Evolutionary conservation across 192 early-diverging fungal genomes (phyloP), one percentile per base, ranked within the genome.

Genomic region (Backusella luteola): DNA sequence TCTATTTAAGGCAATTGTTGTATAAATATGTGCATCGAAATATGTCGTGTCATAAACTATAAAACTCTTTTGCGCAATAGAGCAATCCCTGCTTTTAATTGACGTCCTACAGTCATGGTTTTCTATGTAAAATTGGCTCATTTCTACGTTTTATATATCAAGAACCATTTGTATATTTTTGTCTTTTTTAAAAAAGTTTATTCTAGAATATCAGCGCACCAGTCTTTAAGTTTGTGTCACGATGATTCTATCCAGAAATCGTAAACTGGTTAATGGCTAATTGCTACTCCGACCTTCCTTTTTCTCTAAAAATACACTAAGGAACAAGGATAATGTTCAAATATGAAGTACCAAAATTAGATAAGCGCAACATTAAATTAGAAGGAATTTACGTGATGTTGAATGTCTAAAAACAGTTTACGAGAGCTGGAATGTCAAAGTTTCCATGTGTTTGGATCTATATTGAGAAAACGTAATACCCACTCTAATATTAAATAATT

Each of bases 391-490:
- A 63, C 56, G 23, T 63, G 56, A 63, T 63, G 56, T 29, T 29
- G 9, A 63, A 63, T 63, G 56, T 63, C 56, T 63, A 63, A 63
- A 63, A 63, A 63, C 56, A 63, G 56, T 63, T 29, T 29, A 29
- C 21, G 12, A 63, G 29, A 63, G 56, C 56, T 63, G 56, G 29
- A 29, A 63, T 63, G 56, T 63, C 56, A 63, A 63, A 49, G 4
- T 26, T 26, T 63, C 56, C 56, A 63, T 63, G 56, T 63, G 56
- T 29, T 63, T 63, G 9, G 8, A 14, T 63, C 56, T 63, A 29
- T 63, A 63, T 63, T 26, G 21, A 63, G 56, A 63, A 63, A 63
- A 14, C 19, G 2, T 4, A 14, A 29, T 29, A 14, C 23, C 4
- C 21, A 11, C 12, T 63, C 56, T 63, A 63, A 29, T 4, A 14